Percentiles rank a stretch among this genome's conserved stretches.
These are phyloP conservation scores for Hypoxylon sp. DNA, from an alignment of 2,329 filamentous ascomycete genomes.

Conservation along the genomic window DNA sequence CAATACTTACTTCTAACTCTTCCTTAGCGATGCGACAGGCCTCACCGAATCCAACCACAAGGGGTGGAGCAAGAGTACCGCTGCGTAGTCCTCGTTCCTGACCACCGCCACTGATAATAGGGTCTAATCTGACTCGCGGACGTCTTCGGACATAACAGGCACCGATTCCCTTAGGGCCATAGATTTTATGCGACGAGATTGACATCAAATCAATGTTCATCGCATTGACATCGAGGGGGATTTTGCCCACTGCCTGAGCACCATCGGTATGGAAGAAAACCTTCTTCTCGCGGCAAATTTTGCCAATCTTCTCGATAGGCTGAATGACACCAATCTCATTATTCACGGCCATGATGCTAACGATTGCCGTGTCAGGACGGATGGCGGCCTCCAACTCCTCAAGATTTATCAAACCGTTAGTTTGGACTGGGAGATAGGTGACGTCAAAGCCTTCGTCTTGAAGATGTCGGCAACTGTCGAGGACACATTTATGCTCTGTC, in stretches of 20 bases:
- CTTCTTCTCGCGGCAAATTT: slow-evolving; percentile 90
- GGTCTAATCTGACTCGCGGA: slow-evolving; percentile 93
- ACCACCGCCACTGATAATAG: slow-evolving; percentile 95
- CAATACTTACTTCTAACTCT: slow-evolving; percentile 85
- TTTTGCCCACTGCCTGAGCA: slow-evolving; percentile 98
- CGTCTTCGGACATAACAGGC: slow-evolving; percentile 95
- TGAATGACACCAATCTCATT: slow-evolving; percentile 99
- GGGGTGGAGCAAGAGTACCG: slow-evolving; percentile 89
- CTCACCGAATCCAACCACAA: slow-evolving; percentile 94
- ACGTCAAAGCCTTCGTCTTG: slow-evolving; percentile 97
- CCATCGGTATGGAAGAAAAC: slow-evolving; percentile 98
- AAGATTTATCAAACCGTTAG: slow-evolving; percentile 87
- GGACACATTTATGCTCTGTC: slow-evolving; percentile 98
- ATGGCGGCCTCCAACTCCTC: slow-evolving; percentile 89
- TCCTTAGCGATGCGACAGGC: slow-evolving; percentile 92
- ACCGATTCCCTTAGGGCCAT: slow-evolving; percentile 96
- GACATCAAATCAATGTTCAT: slow-evolving; percentile 99
- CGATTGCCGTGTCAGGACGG: slow-evolving; percentile 88
- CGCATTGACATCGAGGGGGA: slow-evolving; percentile 94
- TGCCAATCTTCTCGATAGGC: slow-evolving; percentile 92
- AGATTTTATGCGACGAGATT: slow-evolving; percentile 98
- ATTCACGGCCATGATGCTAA: slow-evolving; percentile 99
- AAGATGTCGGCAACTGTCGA: slow-evolving; percentile 96
- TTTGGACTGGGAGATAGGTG: slow-evolving; percentile 94
- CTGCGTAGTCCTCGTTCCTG: slow-evolving; percentile 96